Percentiles rank a stretch among this genome's conserved stretches.
Conservation (phyloP, 2,329 filamentous ascomycete genomes). For the Venturia effusa region DNA sequence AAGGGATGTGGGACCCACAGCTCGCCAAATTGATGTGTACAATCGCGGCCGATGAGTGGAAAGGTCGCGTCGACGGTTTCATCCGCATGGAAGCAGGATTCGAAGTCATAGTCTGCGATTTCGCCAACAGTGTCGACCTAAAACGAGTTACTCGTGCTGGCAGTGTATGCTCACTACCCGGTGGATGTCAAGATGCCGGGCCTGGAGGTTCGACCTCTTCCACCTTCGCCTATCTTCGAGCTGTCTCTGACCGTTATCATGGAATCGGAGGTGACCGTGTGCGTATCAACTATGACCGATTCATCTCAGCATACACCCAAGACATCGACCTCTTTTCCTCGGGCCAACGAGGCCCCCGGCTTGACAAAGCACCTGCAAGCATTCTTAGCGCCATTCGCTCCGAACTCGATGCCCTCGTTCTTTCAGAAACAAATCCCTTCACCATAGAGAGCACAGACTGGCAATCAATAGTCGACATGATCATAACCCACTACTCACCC, state of each 20-base stretch:
- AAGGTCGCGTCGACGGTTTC: constrained; percentile 47
- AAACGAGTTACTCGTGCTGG: constrained; percentile 23
- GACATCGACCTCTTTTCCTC: constrained; percentile 29
- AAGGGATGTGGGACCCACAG: constrained; percentile 35
- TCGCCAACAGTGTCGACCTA: constrained; percentile 33
- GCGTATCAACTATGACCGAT: constrained; percentile 35
- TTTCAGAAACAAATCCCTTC: constrained; percentile 18
- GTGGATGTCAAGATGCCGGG: background rate
- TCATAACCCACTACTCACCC: constrained; percentile 51
- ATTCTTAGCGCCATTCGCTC: constrained; percentile 28
- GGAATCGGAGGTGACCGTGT: constrained; percentile 35
- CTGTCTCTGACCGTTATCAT: constrained; percentile 31
- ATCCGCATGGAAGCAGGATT: constrained; percentile 61
- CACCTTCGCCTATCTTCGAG: constrained; percentile 25
- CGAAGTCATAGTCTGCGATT: constrained; percentile 59
- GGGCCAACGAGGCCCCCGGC: background rate
- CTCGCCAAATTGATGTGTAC: constrained; percentile 48
- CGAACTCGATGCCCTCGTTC: constrained; percentile 36
- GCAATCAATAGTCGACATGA: constrained; percentile 57
- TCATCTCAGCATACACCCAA: constrained; percentile 37
- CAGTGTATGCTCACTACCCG: constrained; percentile 5
- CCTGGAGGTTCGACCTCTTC: background rate
- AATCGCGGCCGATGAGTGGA: constrained; percentile 39
- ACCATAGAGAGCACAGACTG: constrained; percentile 40
- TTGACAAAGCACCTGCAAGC: constrained; percentile 17